Percentiles rank a stretch among this genome's conserved stretches.
phyloP scores from a whole-genome alignment of 441 rosid genomes.

The Pelargonium australe region DNA sequence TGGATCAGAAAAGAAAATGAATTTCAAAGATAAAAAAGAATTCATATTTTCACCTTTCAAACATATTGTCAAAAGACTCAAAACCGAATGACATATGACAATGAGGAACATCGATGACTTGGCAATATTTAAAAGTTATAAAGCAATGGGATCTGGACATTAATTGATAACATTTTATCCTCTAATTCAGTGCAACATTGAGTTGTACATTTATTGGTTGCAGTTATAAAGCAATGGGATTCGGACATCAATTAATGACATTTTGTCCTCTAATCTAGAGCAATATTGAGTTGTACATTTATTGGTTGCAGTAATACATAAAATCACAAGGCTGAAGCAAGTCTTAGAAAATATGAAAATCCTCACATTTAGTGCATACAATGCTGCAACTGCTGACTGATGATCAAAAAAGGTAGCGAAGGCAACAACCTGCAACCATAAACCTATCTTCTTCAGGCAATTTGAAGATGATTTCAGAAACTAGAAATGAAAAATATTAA shows the following conservation, averaged over 20 bases:
- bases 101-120: background rate
- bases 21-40: too few relatives aligned
- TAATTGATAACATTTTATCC: too few relatives aligned
- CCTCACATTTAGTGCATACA: constrained; percentile 66
- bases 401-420: constrained; percentile 78
- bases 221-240: too few relatives aligned
- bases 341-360: background rate
- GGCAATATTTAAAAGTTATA: background rate
- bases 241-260: background rate
- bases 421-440: constrained; percentile 62
- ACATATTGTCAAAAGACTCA: too few relatives aligned
- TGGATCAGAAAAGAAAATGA: too few relatives aligned
- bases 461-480: background rate
- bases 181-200: too few relatives aligned
- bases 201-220: too few relatives aligned
- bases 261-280: background rate
- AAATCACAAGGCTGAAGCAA: background rate
- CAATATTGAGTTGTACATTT: background rate
- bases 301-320: background rate
- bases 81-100: background rate
- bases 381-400: constrained; percentile 57
- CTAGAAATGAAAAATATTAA: background rate
- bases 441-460: background rate
- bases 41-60: too few relatives aligned
- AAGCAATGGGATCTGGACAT: background rate